Base-by-base conservation (phyloP, 2,329 filamentous ascomycete genomes). In the Ophiocordyceps camponoti-floridani region DNA sequence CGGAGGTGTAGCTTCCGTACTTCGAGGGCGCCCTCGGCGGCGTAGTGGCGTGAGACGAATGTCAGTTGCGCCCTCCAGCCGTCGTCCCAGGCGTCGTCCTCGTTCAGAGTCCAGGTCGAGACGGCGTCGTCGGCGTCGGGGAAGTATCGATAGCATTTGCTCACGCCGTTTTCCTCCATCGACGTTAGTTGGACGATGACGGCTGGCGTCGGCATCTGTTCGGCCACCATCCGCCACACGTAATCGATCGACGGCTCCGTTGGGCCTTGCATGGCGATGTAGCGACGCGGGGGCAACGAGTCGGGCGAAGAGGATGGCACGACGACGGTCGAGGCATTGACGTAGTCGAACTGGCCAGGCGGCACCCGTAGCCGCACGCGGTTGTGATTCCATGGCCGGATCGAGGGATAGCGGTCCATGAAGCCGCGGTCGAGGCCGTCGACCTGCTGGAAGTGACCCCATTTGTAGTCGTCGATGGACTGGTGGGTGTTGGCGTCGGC, bases 101-200 rank as follows among this genome's bases (percentile, higher is more conserved):
- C 71, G 56, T 84, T 82, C 51, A 84, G 62, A 43, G 65, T 61
- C 55, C 69, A 70, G 1, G 68, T 68, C 4, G 70, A 60, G 5
- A 8, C 4, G 10, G 73, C 65, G 4, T 74, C 70, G 14, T 69
- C 58, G 40, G 66, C 62, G 45, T 69, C 61, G 0, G 88, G 88
- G 52, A 88, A 95, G 62, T 98, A 98, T 41, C 81, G 84, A 51
- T 75, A 85, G 62, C 89, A 96, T 61, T 95, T 94, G 60, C 93
- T 77, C 54, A 75, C 68, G 47, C 75, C 73, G 30, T 73, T 70
- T 61, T 96, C 89, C 56, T 84, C 72, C 26, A 86, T 89, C 58
- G 87, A 85, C 2, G 89, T 98, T 49, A 98, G 75, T 84, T 96
- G 95, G 46, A 96, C 80, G 44, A 96, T 81, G 46, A 96, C 85